These are phyloP conservation scores for Aspergillus ellipticus DNA, from an alignment of 495 filamentous ascomycete species.

Conservation along the genomic window DNA sequence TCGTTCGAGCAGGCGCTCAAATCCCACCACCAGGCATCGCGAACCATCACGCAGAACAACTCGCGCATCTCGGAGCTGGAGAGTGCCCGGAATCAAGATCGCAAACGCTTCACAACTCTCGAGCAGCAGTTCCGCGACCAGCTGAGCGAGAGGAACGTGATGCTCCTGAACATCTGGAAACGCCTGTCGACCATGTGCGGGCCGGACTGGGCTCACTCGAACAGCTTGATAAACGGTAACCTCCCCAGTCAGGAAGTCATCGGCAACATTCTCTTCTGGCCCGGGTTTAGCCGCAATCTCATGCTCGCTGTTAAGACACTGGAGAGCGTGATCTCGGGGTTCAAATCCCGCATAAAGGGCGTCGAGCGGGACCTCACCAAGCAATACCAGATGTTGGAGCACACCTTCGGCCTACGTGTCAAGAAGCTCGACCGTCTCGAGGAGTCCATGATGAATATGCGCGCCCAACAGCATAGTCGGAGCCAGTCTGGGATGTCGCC, in stretches of 20 bases:
- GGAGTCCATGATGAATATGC: conserved; percentile 56
- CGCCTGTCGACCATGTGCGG: conserved; percentile 83
- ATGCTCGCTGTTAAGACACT: conserved; percentile 82
- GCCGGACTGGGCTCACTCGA: conserved; percentile 84
- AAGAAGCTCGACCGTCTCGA: conserved; percentile 89
- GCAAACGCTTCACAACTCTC: conserved; percentile 65
- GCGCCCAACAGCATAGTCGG: conserved; percentile 32
- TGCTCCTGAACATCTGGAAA: conserved; percentile 84
- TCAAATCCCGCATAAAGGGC: conserved; percentile 73
- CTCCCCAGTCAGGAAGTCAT: conserved; percentile 79
- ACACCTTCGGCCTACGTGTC: conserved; percentile 68
- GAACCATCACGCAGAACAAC: conserved; percentile 79
- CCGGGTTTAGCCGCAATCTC: conserved; percentile 85
- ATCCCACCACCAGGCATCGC: conserved; percentile 76
- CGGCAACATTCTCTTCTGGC: conserved; percentile 65
- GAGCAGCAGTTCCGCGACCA: conserved; percentile 82
- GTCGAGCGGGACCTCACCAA: conserved; percentile 86
- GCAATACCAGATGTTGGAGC: conserved; percentile 85
- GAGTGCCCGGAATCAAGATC: conserved; percentile 64
- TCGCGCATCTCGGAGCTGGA: conserved; percentile 82
- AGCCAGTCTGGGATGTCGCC: conserved; percentile 45
- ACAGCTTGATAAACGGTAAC: conserved; percentile 83
- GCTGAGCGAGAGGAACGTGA: conserved; percentile 80
- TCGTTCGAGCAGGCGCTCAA: conserved; percentile 84
- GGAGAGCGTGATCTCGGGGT: conserved; percentile 74